Evolutionary conservation across 305 asterid genomes (phyloP).

Genomic region (Solanum hybrid): DNA sequence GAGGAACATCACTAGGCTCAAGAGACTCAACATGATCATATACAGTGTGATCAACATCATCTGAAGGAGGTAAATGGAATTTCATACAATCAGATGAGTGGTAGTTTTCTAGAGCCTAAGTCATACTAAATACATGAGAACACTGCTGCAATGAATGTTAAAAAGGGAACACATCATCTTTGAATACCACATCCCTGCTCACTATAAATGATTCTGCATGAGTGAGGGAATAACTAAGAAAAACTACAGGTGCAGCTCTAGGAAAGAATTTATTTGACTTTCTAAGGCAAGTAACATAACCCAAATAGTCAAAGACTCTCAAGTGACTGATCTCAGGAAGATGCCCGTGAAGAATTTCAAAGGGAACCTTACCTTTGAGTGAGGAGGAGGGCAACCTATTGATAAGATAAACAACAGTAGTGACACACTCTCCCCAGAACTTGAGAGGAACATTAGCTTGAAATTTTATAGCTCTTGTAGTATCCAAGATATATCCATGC

Average conservation of each 20-base stretch:
- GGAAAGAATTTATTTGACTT: background rate
- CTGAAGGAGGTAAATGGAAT: no score
- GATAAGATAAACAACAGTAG: no score
- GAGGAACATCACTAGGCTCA: no score
- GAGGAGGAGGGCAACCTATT: no score
- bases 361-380: no score
- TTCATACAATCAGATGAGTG: no score
- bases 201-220: no score
- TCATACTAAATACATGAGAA: no score
- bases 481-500: background rate
- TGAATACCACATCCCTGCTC: background rate
- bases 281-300: background rate
- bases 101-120: no score
- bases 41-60: no score
- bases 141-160: no score
- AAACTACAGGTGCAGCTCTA: background rate
- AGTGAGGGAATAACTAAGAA: background rate
- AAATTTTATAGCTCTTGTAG: background rate
- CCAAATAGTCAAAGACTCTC: background rate
- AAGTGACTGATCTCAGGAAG: background rate
- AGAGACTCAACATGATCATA: no score
- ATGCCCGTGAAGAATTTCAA: background rate
- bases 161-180: background rate
- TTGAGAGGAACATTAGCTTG: background rate
- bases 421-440: background rate